These are phyloP conservation scores for Exserohilum turcica DNA, from an alignment of 2,329 filamentous ascomycete genomes.

Conservation along the genomic window DNA sequence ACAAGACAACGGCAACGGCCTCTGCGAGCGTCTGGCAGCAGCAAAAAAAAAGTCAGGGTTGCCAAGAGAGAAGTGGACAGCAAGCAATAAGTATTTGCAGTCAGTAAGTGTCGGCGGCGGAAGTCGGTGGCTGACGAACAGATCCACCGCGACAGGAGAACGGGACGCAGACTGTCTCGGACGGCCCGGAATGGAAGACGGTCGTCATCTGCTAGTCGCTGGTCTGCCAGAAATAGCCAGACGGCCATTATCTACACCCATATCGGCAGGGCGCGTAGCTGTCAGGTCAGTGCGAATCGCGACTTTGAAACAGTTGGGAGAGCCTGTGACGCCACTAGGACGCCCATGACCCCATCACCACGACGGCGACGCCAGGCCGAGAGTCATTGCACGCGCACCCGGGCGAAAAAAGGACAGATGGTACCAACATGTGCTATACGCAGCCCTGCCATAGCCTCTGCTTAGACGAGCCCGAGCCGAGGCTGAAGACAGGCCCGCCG, in stretches of 20 bases:
- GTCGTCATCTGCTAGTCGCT: conserved; percentile 2
- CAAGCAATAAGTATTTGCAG: too few relatives aligned
- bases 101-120: conserved; percentile 11
- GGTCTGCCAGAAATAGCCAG: conserved; percentile 24
- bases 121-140: too few relatives aligned
- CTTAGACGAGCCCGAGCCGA: conserved; percentile 13
- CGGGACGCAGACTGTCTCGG: conserved; percentile 4
- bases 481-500: conserved; percentile 8
- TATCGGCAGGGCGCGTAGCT: conserved; percentile 28
- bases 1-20: too few relatives aligned
- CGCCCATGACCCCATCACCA: not conserved
- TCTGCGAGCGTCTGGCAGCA: not conserved
- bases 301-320: conserved; percentile 20
- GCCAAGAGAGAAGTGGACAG: conserved; percentile 15
- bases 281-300: conserved; percentile 16
- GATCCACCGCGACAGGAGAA: not conserved
- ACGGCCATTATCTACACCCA: too few relatives aligned
- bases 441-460: not conserved
- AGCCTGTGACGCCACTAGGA: conserved; percentile 17
- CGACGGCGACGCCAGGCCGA: not conserved
- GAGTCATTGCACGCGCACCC: conserved; percentile 13
- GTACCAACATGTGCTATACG: too few relatives aligned
- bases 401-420: conserved; percentile 6
- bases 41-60: not conserved
- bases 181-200: conserved; percentile 13